Conservation (phyloP, 2,329 filamentous ascomycete genomes). For the Penicillium griseofulvum region DNA sequence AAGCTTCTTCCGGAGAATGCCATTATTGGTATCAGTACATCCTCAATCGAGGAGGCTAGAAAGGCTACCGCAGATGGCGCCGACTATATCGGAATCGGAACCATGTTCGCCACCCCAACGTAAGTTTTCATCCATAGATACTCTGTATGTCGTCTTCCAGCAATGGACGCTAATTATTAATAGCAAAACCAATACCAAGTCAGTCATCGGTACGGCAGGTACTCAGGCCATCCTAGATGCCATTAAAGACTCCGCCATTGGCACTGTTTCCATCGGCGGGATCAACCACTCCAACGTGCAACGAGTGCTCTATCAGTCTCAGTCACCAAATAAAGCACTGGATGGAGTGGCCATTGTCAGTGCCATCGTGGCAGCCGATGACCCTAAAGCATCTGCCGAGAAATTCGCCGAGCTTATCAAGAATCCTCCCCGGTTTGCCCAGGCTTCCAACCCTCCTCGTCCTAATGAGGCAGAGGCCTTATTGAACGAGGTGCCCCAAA, state of each 20-base stretch:
- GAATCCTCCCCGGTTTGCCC: conserved; percentile 34
- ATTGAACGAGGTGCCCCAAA: conserved; percentile 38
- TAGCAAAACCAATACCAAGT: conserved; percentile 83
- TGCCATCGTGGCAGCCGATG: conserved; percentile 72
- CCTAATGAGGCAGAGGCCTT: conserved; percentile 30
- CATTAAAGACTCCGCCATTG: conserved; percentile 53
- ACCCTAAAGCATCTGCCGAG: conserved; percentile 63
- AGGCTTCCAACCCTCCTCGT: conserved; percentile 28
- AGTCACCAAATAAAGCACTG: conserved; percentile 57
- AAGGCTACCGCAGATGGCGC: conserved; percentile 72
- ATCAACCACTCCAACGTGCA: conserved; percentile 75
- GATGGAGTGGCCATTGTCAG: conserved; percentile 87
- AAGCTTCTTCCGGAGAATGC: conserved; percentile 69
- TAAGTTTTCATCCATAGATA: conserved; percentile 40
- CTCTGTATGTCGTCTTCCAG: not conserved
- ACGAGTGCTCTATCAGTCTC: conserved; percentile 69
- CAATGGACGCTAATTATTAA: conserved; percentile 5
- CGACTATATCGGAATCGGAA: conserved; percentile 87
- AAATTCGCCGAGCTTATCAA: conserved; percentile 59
- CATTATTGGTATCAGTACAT: conserved; percentile 88
- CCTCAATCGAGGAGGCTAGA: conserved; percentile 68
- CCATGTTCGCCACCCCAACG: conserved; percentile 82
- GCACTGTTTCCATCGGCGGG: conserved; percentile 78
- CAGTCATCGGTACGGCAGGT: conserved; percentile 71
- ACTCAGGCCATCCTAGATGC: conserved; percentile 63